Base-by-base conservation (phyloP, 2,329 filamentous ascomycete genomes). In the Xylaria sp. region DNA sequence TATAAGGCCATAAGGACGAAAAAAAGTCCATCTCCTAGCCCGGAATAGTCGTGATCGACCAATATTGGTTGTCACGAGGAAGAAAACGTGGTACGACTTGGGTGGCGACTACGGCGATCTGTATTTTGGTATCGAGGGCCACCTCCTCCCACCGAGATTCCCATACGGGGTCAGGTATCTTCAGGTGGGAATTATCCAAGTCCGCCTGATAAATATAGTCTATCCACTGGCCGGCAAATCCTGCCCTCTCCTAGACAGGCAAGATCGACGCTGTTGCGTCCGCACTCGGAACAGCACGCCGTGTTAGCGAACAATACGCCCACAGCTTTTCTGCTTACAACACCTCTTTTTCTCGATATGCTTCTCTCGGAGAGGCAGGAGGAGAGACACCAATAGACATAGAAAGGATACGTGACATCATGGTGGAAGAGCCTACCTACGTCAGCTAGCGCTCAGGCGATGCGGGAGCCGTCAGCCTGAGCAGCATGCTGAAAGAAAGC, bases 41-140 rank as follows among this genome's bases (percentile, higher is more conserved):
- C 50, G 44, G 63, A 67, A 65, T 51, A 66, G 70, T 57, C 46
- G 69, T 65, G 75, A 77, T 77, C 75, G 62, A 57, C 74, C 70
- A 63, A 34, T 34, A 46, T 44, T 56, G 34, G 46, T 37, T 62
- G 65, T 76, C 74, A 76, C 74, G 75, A 66, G 75, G 71, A 59
- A 57, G 55, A 46, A 50, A 46, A 68, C 57, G 60, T 72, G 72
- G 69, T 73, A 63, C 68, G 64, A 71, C 57, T 68, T 57, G 20
- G 25, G 71, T 70, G 71, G 69, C 69, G 25, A 69, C 12, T 39
- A 46, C 39, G 70, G 69, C 69, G 72, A 72, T 72, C 66, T 55
- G 61, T 63, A 59, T 66, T 51, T 66, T 51, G 48, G 57, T 69
- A 62, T 70, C 54, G 64, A 60, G 61, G 65, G 54, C 59, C 46